Evolutionary conservation across 441 rosid species (phyloP).

Genomic region (Pelargonium australe): DNA sequence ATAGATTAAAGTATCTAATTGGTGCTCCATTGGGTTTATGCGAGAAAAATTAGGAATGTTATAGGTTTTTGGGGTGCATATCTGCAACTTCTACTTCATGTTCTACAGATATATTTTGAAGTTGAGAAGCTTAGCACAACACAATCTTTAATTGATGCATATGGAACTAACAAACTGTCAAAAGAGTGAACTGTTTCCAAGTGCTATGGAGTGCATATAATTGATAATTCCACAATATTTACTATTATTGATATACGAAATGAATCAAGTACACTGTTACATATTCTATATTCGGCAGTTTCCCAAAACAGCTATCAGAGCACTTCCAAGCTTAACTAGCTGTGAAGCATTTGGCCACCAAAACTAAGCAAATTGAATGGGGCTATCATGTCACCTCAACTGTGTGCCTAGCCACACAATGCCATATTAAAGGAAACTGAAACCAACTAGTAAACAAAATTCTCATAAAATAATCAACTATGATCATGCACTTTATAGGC

Average conservation of each 20-base stretch:
- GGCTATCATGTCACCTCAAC: conserved; percentile 1
- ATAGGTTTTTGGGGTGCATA: background rate
- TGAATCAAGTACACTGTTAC: background rate
- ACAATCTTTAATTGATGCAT: too few species aligned
- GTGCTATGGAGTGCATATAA: background rate
- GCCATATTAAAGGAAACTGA: background rate
- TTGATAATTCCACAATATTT: background rate
- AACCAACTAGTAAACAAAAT: background rate
- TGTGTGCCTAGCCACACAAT: background rate
- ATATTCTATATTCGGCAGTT: background rate
- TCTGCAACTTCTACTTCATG: background rate
- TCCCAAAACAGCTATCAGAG: background rate
- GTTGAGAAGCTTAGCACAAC: background rate
- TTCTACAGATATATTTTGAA: background rate
- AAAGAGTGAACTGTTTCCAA: background rate
- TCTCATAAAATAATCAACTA: background rate
- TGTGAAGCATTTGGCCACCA: background rate
- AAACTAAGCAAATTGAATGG: background rate
- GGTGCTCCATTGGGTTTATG: background rate
- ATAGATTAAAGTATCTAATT: background rate
- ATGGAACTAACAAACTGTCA: background rate
- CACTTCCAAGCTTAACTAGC: background rate
- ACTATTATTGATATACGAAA: background rate
- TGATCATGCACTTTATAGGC: background rate
- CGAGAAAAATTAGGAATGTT: background rate